These are phyloP conservation scores for Carex myosuroides DNA, from an alignment of 176 grass and related monocot genomes.

Conservation along the genomic window DNA sequence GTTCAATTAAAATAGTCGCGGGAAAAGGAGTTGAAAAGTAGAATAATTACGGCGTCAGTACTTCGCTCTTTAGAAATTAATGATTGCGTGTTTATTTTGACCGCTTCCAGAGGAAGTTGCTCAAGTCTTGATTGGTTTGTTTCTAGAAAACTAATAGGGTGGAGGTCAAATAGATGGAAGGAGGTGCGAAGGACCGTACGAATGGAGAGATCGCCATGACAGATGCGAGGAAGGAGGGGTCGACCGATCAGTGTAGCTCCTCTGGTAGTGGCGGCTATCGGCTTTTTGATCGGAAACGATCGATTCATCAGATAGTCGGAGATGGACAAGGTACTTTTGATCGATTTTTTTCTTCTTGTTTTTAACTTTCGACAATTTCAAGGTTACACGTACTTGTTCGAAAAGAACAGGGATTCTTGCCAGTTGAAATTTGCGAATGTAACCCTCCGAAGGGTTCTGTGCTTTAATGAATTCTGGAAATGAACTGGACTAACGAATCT, in stretches of 20 bases:
- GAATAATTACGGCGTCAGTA: background rate
- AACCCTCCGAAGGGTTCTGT: background rate
- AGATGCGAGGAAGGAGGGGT: background rate
- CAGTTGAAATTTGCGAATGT: background rate
- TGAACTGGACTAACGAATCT: background rate
- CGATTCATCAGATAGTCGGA: slow-evolving; percentile 76
- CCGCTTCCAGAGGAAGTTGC: background rate
- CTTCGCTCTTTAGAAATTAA: background rate
- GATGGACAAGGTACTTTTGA: slow-evolving; percentile 53
- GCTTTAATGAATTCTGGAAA: background rate
- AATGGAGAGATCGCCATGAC: slow-evolving; percentile 42
- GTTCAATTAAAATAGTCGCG: background rate
- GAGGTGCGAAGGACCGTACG: slow-evolving; percentile 20
- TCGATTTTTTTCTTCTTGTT: background rate
- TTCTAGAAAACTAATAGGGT: background rate
- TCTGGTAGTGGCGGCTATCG: slow-evolving; percentile 16
- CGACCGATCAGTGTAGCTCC: slow-evolving; percentile 47
- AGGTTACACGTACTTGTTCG: background rate
- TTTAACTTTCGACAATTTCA: background rate
- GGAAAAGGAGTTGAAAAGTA: background rate
- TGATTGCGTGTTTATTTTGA: slow-evolving; percentile 18
- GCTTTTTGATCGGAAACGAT: slow-evolving; percentile 41
- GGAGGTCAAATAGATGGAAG: slow-evolving; percentile 6
- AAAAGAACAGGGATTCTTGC: background rate
- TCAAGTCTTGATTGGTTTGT: background rate